Percentiles rank a stretch among this genome's conserved stretches.
phyloP scores from a whole-genome alignment of 371 early-diverging fungal species.

The Mucor velutinosus region DNA sequence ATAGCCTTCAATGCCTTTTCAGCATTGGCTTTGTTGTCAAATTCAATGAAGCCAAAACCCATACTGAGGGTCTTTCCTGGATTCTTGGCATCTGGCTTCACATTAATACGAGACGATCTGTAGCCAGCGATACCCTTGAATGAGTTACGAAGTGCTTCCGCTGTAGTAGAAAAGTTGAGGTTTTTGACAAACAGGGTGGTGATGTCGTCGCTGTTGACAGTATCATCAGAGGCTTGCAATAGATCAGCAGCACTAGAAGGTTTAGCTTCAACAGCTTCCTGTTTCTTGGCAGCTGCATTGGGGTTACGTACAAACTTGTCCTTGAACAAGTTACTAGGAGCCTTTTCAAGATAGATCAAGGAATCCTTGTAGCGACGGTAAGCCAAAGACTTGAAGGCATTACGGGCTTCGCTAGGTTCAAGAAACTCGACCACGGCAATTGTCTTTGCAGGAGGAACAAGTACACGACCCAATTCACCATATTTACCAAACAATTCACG shows the following conservation, averaged over 20 bases:
- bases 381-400: slow-evolving; percentile 88
- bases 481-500: slow-evolving; percentile 80
- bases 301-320: slow-evolving; percentile 54
- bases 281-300: slow-evolving; percentile 21
- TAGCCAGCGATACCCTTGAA: slow-evolving; percentile 77
- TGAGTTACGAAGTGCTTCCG: slow-evolving; percentile 68
- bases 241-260: slow-evolving; percentile 45
- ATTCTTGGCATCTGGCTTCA: slow-evolving; percentile 81
- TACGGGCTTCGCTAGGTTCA: slow-evolving; percentile 87
- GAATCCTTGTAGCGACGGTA: slow-evolving; percentile 90
- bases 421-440: slow-evolving; percentile 94
- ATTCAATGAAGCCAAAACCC: slow-evolving; percentile 99
- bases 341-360: slow-evolving; percentile 93
- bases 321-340: slow-evolving; percentile 84
- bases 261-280: slow-evolving; percentile 28
- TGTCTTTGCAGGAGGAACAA: slow-evolving; percentile 93
- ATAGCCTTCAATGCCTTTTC: slow-evolving; percentile 79
- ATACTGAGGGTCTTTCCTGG: slow-evolving; percentile 76
- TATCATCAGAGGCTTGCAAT: slow-evolving; percentile 34
- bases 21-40: slow-evolving; percentile 76
- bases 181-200: slow-evolving; percentile 94
- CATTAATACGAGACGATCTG: slow-evolving; percentile 75
- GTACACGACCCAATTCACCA: slow-evolving; percentile 85
- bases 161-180: slow-evolving; percentile 86
- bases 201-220: slow-evolving; percentile 54